Evolutionary conservation across 805 yeast species (phyloP).

Genomic region (Kazachstania africana): DNA sequence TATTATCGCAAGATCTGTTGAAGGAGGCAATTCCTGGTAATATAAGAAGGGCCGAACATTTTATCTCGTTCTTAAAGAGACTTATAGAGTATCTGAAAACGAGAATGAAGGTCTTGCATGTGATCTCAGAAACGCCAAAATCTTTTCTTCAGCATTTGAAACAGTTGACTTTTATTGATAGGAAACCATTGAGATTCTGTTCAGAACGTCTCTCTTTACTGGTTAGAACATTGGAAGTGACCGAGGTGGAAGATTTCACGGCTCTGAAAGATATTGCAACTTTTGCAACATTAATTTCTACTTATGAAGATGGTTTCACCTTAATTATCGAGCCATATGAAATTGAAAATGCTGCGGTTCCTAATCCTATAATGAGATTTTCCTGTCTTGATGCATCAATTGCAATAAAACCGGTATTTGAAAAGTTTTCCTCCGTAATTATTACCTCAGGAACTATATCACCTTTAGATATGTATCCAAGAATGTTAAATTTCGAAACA

Average conservation of each 20-base stretch:
- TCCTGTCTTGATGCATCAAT: conserved; percentile 96
- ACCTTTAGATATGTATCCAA: conserved; percentile 97
- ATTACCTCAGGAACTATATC: conserved; percentile 97
- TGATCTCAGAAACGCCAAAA: conserved; percentile 93
- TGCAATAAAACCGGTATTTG: conserved; percentile 95
- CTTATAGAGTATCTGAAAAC: conserved; percentile 91
- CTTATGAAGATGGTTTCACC: conserved; percentile 88
- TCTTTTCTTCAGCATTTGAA: conserved; percentile 88
- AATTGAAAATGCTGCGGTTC: conserved; percentile 89
- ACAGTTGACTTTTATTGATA: conserved; percentile 83
- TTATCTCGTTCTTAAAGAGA: conserved; percentile 82
- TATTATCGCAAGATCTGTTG: conserved; percentile 70
- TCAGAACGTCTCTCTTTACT: conserved; percentile 81
- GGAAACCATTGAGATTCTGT: conserved; percentile 84
- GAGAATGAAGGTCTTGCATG: conserved; percentile 94
- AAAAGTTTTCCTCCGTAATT: conserved; percentile 79
- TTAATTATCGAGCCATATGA: conserved; percentile 92
- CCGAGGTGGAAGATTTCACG: conserved; percentile 81
- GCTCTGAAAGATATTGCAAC: conserved; percentile 94
- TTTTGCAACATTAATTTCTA: conserved; percentile 90
- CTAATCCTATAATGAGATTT: conserved; percentile 88
- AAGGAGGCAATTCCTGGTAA: conserved; percentile 96
- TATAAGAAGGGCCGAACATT: conserved; percentile 93
- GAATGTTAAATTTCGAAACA: conserved; percentile 88
- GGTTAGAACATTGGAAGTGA: conserved; percentile 79